phyloP scores from a whole-genome alignment of 2,329 filamentous ascomycete species.

The Fusarium veterinarium region DNA sequence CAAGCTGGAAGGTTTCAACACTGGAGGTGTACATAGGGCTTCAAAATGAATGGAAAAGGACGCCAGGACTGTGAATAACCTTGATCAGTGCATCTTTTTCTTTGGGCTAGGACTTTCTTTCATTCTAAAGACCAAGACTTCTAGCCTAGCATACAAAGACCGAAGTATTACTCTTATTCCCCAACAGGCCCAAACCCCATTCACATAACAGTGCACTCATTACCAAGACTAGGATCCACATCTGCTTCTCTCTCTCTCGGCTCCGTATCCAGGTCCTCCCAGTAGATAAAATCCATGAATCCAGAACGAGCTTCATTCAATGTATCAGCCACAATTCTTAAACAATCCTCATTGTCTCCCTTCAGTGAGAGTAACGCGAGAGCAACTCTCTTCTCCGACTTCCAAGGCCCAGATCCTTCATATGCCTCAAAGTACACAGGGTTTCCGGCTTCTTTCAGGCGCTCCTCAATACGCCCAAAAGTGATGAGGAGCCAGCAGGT shows the following conservation, averaged over 20 bases:
- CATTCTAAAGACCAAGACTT: neutral
- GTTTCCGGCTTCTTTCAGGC: slow-evolving; percentile 43
- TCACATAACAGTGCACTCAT: neutral
- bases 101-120: neutral
- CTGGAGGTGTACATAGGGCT: rapidly evolving
- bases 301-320: slow-evolving; percentile 1
- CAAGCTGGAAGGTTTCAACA: rapidly evolving
- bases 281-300: slow-evolving; percentile 29
- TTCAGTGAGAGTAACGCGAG: slow-evolving; percentile 11
- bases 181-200: rapidly evolving
- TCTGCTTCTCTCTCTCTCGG: neutral
- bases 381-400: neutral
- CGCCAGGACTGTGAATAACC: neutral
- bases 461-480: slow-evolving; percentile 45
- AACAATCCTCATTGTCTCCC: slow-evolving; percentile 11
- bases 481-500: slow-evolving; percentile 38
- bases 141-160: neutral
- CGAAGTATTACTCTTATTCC: neutral
- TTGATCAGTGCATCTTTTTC: rapidly evolving
- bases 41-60: neutral
- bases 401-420: neutral
- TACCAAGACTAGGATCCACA: neutral
- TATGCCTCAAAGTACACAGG: slow-evolving; percentile 9
- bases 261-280: slow-evolving; percentile 13
- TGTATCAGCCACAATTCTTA: slow-evolving; percentile 6